Evolutionary conservation across 257 asterid species (phyloP), one percentile per base, ranked within the genome.

Genomic region (Gentiana dahurica): DNA sequence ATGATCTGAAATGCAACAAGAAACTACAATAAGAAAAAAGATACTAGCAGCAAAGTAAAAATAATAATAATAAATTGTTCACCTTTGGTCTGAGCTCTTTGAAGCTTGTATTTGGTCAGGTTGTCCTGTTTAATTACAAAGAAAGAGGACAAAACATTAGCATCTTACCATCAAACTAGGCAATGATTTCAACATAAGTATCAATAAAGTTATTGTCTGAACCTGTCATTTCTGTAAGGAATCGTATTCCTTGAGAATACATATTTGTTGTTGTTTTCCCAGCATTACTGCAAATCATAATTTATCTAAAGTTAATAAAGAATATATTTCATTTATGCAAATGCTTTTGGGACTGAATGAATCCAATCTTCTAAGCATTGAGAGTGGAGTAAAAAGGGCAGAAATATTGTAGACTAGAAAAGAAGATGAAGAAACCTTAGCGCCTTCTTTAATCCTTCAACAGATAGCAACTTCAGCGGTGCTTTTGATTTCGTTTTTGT

Each of bases 221-320:
- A 87, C 98, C 96, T 73, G 95, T 67, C 52, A 91, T 49, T 68
- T 91, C 91, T 51, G 75, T 81, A 63, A 87, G 82, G 73, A 91
- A 82, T 59, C 98, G 65, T 63, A 91, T 77, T 73, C 98, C 98
- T 56, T 91, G 98, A 48, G 98, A 91, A 71, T 76, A 80, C 47
- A 55, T 56, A 68, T 91, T 87, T 32, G 96, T 82, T 51, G 95
- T 87, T 69, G 87, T 94, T 73, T 80, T 83, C 70, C 77, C 81
- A 11, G 94, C 95, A 52, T 80, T 83, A 65, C 98, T 91, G 92
- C 59, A 49, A 56, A 46, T 51, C 51, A 60, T 6, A 34, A 54
- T 55, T 24, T 4, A 43, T 24, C 10, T 38, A 3, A 10, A 41
- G 45, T 49, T 38, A 63, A 69, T 43, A 49, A 36, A 33, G 46